Conservation (phyloP, 148 eudicot species). For the Amaranthus hypochondriacus region DNA sequence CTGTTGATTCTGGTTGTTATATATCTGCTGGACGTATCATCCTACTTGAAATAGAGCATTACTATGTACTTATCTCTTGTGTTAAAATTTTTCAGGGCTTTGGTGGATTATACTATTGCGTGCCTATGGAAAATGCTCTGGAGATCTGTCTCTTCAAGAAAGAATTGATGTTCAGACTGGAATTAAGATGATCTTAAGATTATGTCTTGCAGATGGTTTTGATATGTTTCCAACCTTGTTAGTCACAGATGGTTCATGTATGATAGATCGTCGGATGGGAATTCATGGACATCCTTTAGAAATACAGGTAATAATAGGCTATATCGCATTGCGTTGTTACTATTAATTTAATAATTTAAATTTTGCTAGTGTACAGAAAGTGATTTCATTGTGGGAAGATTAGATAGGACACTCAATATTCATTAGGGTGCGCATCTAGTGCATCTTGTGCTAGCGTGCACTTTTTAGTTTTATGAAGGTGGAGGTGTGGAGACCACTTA, state of each 20-base stretch:
- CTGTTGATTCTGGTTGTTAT: conserved; percentile 48
- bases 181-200: conserved; percentile 49
- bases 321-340: not conserved
- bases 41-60: not conserved
- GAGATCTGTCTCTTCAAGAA: conserved; percentile 53
- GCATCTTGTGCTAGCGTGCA: not conserved
- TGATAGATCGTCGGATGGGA: conserved; percentile 65
- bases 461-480: not conserved
- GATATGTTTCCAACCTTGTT: conserved; percentile 59
- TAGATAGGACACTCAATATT: not conserved
- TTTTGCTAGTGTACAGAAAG: not conserved
- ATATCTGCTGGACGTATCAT: not conserved
- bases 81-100: conserved; percentile 29
- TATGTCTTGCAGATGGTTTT: conserved; percentile 59
- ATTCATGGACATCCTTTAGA: conserved; percentile 62
- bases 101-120: conserved; percentile 61
- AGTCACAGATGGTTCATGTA: conserved; percentile 60
- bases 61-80: conserved; percentile 3
- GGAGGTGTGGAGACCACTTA: no score
- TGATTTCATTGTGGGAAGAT: not conserved
- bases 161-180: conserved; percentile 65
- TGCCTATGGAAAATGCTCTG: conserved; percentile 51
- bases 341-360: not conserved
- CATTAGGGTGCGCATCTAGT: not conserved
- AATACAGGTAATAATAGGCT: conserved; percentile 40